Conservation (phyloP, 2,329 filamentous ascomycete species). For the Ploettnerulaceae sp. region DNA sequence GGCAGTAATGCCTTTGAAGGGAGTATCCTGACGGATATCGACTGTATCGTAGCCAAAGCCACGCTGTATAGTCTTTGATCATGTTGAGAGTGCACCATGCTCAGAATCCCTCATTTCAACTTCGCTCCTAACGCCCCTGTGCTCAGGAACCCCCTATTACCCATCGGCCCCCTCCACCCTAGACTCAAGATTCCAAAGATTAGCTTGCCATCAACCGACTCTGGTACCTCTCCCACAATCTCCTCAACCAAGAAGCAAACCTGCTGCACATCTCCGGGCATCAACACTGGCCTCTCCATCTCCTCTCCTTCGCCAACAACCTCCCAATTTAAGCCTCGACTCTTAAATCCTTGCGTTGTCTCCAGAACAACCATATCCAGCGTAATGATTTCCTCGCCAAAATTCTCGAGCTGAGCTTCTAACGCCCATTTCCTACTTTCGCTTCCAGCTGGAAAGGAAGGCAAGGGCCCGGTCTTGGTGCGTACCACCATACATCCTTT, state of each 20-base stretch:
- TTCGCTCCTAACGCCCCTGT: conserved; percentile 73
- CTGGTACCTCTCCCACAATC: conserved; percentile 30
- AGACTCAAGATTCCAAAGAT: conserved; percentile 78
- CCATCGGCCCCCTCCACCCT: conserved; percentile 86
- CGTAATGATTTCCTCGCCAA: conserved; percentile 75
- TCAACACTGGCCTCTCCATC: conserved; percentile 54
- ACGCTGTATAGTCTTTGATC: too few relatives aligned
- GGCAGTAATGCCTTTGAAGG: too few relatives aligned
- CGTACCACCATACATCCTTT: conserved; percentile 85
- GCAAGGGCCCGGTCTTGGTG: conserved; percentile 69
- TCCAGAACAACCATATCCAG: conserved; percentile 63
- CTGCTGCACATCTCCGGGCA: conserved; percentile 60
- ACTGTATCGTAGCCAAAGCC: too few relatives aligned
- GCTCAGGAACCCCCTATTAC: conserved; percentile 78
- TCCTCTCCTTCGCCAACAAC: conserved; percentile 28
- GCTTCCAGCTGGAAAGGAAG: conserved; percentile 35
- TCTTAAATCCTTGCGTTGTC: conserved; percentile 46
- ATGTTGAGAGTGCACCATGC: too few relatives aligned
- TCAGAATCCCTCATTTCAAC: conserved; percentile 22
- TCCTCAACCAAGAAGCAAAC: conserved; percentile 56
- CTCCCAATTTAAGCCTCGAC: conserved; percentile 55
- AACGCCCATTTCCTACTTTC: conserved; percentile 59
- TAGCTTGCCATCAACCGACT: conserved; percentile 52
- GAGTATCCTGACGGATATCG: too few relatives aligned
- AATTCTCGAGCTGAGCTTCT: conserved; percentile 94